Conservation (phyloP, 2,329 filamentous ascomycete species). For the Fusarium hainanense region DNA sequence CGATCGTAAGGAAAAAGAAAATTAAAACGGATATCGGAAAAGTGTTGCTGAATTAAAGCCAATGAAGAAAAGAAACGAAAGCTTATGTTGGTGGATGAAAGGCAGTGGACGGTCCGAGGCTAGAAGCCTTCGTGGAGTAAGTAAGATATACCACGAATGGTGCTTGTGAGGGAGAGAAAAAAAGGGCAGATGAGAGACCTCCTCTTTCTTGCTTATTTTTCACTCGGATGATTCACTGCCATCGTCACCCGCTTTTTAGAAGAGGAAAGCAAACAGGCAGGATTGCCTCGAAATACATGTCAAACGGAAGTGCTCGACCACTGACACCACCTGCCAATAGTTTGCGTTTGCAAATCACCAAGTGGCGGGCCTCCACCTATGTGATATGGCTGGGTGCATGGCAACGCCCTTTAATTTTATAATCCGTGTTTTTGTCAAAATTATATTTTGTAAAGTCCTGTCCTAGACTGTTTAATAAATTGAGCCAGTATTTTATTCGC, state of each 20-base stretch:
- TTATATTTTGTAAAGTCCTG: neutral
- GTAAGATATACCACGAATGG: neutral
- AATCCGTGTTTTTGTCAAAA: neutral
- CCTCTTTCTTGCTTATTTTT: conserved; percentile 1
- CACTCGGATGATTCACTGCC: conserved; percentile 18
- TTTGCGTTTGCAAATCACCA: neutral
- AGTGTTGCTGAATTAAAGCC: neutral
- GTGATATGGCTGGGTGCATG: conserved; percentile 3
- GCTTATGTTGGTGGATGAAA: neutral
- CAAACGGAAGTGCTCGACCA: conserved; percentile 4
- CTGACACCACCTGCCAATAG: conserved; percentile 2
- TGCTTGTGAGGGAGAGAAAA: neutral
- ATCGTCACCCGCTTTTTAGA: neutral
- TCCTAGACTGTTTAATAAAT: neutral
- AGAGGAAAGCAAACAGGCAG: neutral
- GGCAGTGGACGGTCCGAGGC: neutral
- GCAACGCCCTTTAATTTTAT: neutral
- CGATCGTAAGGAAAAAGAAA: neutral
- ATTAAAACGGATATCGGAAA: neutral
- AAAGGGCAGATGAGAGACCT: conserved; percentile 9
- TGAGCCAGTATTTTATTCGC: neutral
- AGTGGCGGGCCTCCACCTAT: neutral
- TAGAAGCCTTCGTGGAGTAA: neutral
- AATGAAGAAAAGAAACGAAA: neutral
- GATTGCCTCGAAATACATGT: neutral